Evolutionary conservation across 257 asterid species (phyloP).

Genomic region (Verbena officinalis): DNA sequence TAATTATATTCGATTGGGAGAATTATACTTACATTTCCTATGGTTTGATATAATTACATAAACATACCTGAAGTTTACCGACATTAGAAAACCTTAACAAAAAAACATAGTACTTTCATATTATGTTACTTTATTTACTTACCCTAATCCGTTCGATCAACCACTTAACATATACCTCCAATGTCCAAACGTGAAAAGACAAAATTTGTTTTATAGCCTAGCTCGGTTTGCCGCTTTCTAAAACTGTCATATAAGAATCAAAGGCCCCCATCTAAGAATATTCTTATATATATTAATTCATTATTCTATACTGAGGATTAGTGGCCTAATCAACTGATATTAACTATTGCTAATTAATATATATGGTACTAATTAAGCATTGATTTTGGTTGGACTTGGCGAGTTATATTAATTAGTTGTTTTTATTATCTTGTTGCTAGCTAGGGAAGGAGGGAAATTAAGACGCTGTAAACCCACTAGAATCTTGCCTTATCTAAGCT

Average conservation of each 20-base stretch:
- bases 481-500: slow-evolving; percentile 29
- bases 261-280: slow-evolving; percentile 34
- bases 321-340: slow-evolving; percentile 7
- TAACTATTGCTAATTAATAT: slow-evolving; percentile 11
- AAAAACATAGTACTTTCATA: too few species aligned
- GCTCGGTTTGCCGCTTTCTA: background rate
- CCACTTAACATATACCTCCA: too few species aligned
- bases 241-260: slow-evolving; percentile 12
- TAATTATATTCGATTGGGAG: too few species aligned
- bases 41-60: too few species aligned
- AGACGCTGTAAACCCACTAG: slow-evolving; percentile 30
- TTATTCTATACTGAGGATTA: slow-evolving; percentile 10
- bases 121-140: too few species aligned
- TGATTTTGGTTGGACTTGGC: background rate
- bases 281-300: slow-evolving; percentile 26
- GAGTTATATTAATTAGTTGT: slow-evolving; percentile 28
- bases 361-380: background rate
- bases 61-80: too few species aligned
- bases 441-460: background rate
- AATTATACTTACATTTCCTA: too few species aligned
- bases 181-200: slow-evolving; percentile 25
- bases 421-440: slow-evolving; percentile 23
- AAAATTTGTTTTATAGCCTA: slow-evolving; percentile 30
- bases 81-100: too few species aligned
- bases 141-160: too few species aligned